phyloP scores from a whole-genome alignment of 2,329 filamentous ascomycete species.

The Colletotrichum orbiculare region DNA sequence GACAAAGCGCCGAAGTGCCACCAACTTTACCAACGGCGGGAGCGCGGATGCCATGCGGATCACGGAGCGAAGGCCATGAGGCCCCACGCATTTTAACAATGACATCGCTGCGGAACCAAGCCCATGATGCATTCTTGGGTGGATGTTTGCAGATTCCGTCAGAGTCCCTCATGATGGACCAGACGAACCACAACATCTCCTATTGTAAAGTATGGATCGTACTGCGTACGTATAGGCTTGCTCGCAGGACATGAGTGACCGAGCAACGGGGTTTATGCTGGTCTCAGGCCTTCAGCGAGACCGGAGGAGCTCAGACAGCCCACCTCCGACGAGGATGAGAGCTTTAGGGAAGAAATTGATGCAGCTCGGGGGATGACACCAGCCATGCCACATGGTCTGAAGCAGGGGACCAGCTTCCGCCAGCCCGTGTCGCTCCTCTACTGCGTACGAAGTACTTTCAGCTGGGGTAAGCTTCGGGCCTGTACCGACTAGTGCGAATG shows the following conservation, averaged over 20 bases:
- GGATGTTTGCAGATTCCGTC: too few relatives aligned
- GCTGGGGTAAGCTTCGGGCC: constrained; percentile 32
- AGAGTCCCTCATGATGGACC: too few relatives aligned
- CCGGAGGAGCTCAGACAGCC: constrained; percentile 8
- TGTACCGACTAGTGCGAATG: constrained; percentile 9
- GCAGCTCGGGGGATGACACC: constrained; percentile 23
- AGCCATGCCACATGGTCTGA: constrained; percentile 35
- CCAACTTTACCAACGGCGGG: constrained; percentile 12
- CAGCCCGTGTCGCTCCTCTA: constrained; percentile 14
- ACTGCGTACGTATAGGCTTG: too few relatives aligned
- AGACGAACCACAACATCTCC: too few relatives aligned
- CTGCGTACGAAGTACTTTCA: neutral
- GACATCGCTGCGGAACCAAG: too few relatives aligned
- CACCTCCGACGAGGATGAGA: constrained; percentile 10
- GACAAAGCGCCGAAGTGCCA: constrained; percentile 12
- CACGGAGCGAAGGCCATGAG: neutral
- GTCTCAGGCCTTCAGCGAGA: neutral
- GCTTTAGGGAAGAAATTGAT: constrained; percentile 4
- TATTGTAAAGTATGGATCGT: too few relatives aligned
- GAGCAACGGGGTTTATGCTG: too few relatives aligned
- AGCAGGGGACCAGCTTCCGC: constrained; percentile 27
- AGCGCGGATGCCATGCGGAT: constrained; percentile 32
- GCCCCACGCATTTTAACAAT: too few relatives aligned
- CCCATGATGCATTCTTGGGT: too few relatives aligned
- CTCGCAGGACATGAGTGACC: too few relatives aligned